Conservation (phyloP, 108 stramenopile genomes). For the Cyclotella atomus region DNA sequence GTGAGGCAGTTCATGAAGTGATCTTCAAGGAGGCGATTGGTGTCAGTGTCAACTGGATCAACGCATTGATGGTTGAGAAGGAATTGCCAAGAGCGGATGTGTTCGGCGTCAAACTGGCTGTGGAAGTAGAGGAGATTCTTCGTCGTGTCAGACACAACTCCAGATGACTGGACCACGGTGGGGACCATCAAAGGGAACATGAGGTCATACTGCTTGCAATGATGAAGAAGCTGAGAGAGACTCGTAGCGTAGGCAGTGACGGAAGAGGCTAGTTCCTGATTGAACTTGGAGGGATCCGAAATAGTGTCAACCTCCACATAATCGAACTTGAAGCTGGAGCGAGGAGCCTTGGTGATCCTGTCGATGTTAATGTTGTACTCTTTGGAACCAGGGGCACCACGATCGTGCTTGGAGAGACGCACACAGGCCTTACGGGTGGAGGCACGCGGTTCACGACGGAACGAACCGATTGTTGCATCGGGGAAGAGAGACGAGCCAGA, state of each 20-base stretch:
- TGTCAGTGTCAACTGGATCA: not conserved
- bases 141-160: not conserved
- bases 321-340: not conserved
- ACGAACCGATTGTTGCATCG: not conserved
- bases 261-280: not conserved
- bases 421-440: too few relatives aligned
- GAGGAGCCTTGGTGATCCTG: not conserved
- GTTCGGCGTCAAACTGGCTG: not conserved
- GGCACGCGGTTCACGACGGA: too few relatives aligned
- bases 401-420: not conserved
- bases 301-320: not conserved
- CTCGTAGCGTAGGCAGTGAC: not conserved
- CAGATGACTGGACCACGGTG: not conserved
- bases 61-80: not conserved
- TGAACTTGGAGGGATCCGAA: not conserved
- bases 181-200: not conserved
- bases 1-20: not conserved
- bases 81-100: not conserved
- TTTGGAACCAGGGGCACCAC: not conserved
- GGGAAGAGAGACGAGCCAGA: not conserved
- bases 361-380: not conserved
- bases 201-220: not conserved
- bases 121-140: not conserved
- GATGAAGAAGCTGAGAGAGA: not conserved
- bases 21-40: not conserved